A percentile compares a stretch with the other conserved stretches of the same genome.
These are phyloP conservation scores for Pseudogymnoascus sp. DNA, from an alignment of 2,329 filamentous ascomycete species.

Conservation along the genomic window DNA sequence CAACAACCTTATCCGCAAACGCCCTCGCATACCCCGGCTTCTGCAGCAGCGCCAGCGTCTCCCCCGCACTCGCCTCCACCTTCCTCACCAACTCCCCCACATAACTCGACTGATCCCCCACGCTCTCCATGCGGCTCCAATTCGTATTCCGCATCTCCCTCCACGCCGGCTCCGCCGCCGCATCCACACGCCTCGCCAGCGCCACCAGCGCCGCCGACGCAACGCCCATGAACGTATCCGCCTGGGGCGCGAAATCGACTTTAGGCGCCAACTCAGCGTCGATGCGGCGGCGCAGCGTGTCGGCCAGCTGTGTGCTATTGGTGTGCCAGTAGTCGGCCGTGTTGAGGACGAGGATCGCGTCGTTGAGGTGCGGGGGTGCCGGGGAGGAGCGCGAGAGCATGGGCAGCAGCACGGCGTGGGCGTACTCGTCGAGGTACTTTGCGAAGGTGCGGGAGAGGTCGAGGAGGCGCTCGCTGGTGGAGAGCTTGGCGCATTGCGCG, in stretches of 20 bases:
- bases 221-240: slow-evolving; percentile 91
- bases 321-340: slow-evolving; percentile 96
- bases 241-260: slow-evolving; percentile 86
- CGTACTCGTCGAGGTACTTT: slow-evolving; percentile 92
- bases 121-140: slow-evolving; percentile 88
- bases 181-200: slow-evolving; percentile 75
- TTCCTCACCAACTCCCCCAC: slow-evolving; percentile 71
- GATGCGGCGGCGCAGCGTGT: slow-evolving; percentile 86
- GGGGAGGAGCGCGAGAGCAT: slow-evolving; percentile 49
- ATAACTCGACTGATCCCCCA: slow-evolving; percentile 89
- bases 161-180: slow-evolving; percentile 79
- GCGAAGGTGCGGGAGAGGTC: slow-evolving; percentile 80
- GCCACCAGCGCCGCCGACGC: slow-evolving; percentile 79
- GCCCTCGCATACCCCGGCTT: slow-evolving; percentile 93
- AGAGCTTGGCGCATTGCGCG: slow-evolving; percentile 92
- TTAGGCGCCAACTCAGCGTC: slow-evolving; percentile 66
- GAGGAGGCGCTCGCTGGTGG: slow-evolving; percentile 76
- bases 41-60: slow-evolving; percentile 68
- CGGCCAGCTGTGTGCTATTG: slow-evolving; percentile 87
- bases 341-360: slow-evolving; percentile 81
- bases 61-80: slow-evolving; percentile 62
- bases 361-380: slow-evolving; percentile 46
- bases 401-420: slow-evolving; percentile 79
- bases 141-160: slow-evolving; percentile 94
- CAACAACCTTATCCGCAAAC: slow-evolving; percentile 93